Evolutionary conservation across 345 rosid genomes (phyloP).

Genomic region (Gossypium thurberi): DNA sequence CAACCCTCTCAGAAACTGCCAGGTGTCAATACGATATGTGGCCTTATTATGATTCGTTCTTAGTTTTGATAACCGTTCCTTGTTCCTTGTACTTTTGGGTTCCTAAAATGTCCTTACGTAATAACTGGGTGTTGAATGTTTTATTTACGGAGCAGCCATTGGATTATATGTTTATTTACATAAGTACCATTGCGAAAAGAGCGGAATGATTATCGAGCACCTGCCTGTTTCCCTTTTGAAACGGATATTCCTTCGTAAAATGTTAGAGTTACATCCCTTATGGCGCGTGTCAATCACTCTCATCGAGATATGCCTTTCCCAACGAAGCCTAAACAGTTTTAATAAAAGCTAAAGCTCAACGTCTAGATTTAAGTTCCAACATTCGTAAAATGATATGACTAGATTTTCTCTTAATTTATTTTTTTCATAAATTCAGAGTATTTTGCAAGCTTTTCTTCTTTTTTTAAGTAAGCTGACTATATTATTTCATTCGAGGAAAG

Average conservation of each 20-base stretch:
- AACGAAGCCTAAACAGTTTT: too few relatives aligned
- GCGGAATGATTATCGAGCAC: conserved; percentile 26
- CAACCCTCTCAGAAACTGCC: background rate
- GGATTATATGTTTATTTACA: background rate
- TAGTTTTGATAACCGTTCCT: background rate
- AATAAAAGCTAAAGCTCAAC: too few relatives aligned
- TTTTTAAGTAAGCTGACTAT: too few relatives aligned
- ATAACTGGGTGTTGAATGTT: background rate
- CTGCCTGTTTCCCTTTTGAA: conserved; percentile 1
- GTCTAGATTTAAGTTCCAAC: too few relatives aligned
- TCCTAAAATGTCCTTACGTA: background rate
- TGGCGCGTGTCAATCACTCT: background rate
- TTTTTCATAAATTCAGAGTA: too few relatives aligned
- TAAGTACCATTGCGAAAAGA: conserved; percentile 6
- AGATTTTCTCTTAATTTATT: too few relatives aligned
- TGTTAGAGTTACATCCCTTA: background rate
- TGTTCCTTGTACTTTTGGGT: background rate
- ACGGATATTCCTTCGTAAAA: background rate
- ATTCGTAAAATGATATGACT: too few relatives aligned
- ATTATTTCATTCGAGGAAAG: too few relatives aligned
- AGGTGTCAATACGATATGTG: background rate
- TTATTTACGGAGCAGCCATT: background rate
- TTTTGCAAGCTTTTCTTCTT: too few relatives aligned
- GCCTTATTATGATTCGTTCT: background rate
- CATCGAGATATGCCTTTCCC: too few relatives aligned